Conservation (phyloP, 2,329 filamentous ascomycete genomes). For the Whalleya microplaca region DNA sequence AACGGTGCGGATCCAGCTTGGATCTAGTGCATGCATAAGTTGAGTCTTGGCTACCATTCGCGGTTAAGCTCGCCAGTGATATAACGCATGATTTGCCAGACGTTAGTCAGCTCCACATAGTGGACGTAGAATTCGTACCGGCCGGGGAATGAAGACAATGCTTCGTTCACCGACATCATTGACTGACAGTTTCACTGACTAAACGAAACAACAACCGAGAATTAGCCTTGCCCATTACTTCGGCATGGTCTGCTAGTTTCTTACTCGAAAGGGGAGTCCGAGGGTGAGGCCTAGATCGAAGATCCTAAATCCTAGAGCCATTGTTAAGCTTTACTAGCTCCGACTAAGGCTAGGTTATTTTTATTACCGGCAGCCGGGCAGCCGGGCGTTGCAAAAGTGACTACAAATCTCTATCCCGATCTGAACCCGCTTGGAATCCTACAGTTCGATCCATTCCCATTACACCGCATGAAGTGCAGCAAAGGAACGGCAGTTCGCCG, state of each 20-base stretch:
- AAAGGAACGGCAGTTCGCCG: background rate
- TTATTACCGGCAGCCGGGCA: no score
- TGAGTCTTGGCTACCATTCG: conserved; percentile 34
- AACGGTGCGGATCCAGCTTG: background rate
- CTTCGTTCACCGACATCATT: conserved; percentile 16
- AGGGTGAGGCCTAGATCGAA: background rate
- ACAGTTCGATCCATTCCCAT: background rate
- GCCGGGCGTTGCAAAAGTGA: background rate
- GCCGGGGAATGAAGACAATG: conserved; percentile 14
- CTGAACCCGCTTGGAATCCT: background rate
- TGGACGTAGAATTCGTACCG: conserved; percentile 8
- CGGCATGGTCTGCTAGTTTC: conserved; percentile 2
- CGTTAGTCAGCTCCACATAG: conserved; percentile 4
- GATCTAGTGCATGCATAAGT: conserved; percentile 21
- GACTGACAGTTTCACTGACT: background rate
- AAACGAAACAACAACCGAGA: background rate
- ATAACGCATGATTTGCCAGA: background rate
- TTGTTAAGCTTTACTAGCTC: conserved; percentile 14
- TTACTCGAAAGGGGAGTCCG: conserved; percentile 3
- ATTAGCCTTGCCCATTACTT: background rate
- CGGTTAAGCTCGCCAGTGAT: conserved; percentile 19
- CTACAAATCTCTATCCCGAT: background rate
- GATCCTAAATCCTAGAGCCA: background rate
- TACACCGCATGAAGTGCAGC: background rate
- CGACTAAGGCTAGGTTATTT: background rate